These are phyloP conservation scores for Conticribra weissflogii DNA, from an alignment of 108 stramenopile genomes.

Conservation along the genomic window DNA sequence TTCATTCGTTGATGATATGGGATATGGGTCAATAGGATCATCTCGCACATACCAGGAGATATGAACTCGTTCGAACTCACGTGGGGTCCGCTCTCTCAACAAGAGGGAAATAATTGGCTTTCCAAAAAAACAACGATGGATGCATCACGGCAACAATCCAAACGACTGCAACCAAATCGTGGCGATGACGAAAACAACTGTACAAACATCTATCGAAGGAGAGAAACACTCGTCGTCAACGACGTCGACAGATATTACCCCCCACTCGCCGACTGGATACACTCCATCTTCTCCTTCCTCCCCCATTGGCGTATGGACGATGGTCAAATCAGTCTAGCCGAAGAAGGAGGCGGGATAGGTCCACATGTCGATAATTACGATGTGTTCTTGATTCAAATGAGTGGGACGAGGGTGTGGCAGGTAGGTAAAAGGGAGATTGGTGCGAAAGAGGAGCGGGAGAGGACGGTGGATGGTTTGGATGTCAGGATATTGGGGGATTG, in stretches of 20 bases:
- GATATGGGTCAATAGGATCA: too few relatives aligned
- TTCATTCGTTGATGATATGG: too few relatives aligned
- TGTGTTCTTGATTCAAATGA: conserved; percentile 93
- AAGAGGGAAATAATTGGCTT: conserved; percentile 23
- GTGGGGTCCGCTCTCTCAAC: conserved; percentile 64
- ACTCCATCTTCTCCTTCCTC: conserved; percentile 49
- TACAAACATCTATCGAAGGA: conserved; percentile 22
- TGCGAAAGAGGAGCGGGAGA: conserved; percentile 59
- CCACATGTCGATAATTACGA: conserved; percentile 96
- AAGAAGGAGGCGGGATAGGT: conserved; percentile 83
- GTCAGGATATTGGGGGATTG: conserved; percentile 68
- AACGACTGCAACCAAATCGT: too few relatives aligned
- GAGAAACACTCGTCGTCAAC: conserved; percentile 76
- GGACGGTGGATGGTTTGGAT: conserved; percentile 62
- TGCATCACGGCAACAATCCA: too few relatives aligned
- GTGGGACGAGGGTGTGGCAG: conserved; percentile 77
- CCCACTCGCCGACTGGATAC: conserved; percentile 78
- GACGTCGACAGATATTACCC: conserved; percentile 84
- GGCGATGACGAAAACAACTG: too few relatives aligned
- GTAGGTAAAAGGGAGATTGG: conserved; percentile 58
- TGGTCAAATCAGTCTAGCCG: conserved; percentile 85
- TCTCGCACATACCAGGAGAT: conserved; percentile 55
- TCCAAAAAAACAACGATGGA: too few relatives aligned
- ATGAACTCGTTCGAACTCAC: conserved; percentile 55
- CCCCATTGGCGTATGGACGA: conserved; percentile 88